A percentile compares a stretch with the other conserved stretches of the same genome.
Conservation (phyloP, 2,329 filamentous ascomycete genomes). For the Hymenoscyphus fraxineus region DNA sequence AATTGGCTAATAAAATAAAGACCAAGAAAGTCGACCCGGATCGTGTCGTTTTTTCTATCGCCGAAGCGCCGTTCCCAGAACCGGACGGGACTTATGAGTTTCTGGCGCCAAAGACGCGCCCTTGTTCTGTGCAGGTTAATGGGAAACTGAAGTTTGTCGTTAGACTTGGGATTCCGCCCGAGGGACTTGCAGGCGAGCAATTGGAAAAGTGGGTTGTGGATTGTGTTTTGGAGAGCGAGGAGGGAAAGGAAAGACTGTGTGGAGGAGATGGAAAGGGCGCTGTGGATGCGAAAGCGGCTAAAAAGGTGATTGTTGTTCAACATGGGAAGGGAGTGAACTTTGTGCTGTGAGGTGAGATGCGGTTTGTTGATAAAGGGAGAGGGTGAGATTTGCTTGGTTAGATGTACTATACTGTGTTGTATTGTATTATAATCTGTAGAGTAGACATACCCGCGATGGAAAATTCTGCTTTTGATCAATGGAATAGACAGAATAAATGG, state of each 20-base stretch:
- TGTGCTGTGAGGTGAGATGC: slow-evolving; percentile 41
- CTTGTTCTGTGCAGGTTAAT: slow-evolving; percentile 72
- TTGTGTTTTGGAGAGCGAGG: slow-evolving; percentile 57
- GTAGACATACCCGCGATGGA: not conserved
- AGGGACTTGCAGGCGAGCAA: slow-evolving; percentile 39
- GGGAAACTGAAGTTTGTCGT: slow-evolving; percentile 70
- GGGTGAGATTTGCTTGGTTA: not conserved
- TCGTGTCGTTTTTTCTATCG: slow-evolving; percentile 35
- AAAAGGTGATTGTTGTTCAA: slow-evolving; percentile 62
- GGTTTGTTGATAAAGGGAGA: not conserved
- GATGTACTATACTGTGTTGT: not conserved
- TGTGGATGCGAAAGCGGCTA: slow-evolving; percentile 48
- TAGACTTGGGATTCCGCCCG: slow-evolving; percentile 54
- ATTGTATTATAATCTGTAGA: not conserved
- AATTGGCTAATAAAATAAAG: not conserved
- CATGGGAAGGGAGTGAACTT: slow-evolving; percentile 72
- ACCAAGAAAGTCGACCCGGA: not conserved
- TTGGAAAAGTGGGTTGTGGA: slow-evolving; percentile 59
- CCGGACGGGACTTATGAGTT: slow-evolving; percentile 49
- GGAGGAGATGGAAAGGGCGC: slow-evolving; percentile 32
- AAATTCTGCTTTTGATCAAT: not conserved
- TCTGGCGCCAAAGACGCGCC: slow-evolving; percentile 47
- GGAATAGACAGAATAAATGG: not conserved
- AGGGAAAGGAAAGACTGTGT: slow-evolving; percentile 48
- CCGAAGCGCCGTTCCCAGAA: slow-evolving; percentile 54